These are phyloP conservation scores for Saccharomycopsis javanensis DNA, from an alignment of 805 yeast species.

Conservation along the genomic window DNA sequence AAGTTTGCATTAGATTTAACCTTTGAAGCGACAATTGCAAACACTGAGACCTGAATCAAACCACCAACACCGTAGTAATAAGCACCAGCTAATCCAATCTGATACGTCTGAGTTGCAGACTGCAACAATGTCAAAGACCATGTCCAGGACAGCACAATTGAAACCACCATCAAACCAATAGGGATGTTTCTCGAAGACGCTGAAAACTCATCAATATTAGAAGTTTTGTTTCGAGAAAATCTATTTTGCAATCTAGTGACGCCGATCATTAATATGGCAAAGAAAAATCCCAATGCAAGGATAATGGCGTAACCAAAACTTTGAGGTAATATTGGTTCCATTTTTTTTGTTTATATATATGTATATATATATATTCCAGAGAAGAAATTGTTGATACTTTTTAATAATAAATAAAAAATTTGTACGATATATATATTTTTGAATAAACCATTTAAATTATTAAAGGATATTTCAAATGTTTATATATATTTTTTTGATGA, in stretches of 20 bases:
- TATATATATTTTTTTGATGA: no score
- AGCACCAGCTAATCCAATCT: constrained; percentile 26
- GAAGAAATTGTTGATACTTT: no score
- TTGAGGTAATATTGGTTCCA: constrained; percentile 49
- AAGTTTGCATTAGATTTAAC: constrained; percentile 30
- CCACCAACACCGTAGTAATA: constrained; percentile 26
- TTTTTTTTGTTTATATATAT: no score
- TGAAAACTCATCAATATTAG: constrained; percentile 32
- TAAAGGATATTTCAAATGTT: no score
- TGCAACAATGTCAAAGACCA: constrained; percentile 28
- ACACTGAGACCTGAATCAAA: constrained; percentile 27
- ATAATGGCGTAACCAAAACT: constrained; percentile 85
- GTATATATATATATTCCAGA: no score
- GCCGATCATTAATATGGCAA: constrained; percentile 34
- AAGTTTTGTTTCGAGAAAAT: constrained; percentile 26
- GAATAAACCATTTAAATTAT: no score
- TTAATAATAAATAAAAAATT: no score
- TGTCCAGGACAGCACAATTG: constrained; percentile 35
- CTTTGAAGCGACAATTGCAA: constrained; percentile 29
- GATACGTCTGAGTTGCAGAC: constrained; percentile 27
- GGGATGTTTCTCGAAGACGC: constrained; percentile 37
- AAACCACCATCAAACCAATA: constrained; percentile 34
- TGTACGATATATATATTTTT: no score
- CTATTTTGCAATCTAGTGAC: constrained; percentile 30
- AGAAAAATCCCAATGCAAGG: constrained; percentile 70